Conservation (phyloP, 1,284 basidiomycete species). For the Afroboletus lepidellus region DNA sequence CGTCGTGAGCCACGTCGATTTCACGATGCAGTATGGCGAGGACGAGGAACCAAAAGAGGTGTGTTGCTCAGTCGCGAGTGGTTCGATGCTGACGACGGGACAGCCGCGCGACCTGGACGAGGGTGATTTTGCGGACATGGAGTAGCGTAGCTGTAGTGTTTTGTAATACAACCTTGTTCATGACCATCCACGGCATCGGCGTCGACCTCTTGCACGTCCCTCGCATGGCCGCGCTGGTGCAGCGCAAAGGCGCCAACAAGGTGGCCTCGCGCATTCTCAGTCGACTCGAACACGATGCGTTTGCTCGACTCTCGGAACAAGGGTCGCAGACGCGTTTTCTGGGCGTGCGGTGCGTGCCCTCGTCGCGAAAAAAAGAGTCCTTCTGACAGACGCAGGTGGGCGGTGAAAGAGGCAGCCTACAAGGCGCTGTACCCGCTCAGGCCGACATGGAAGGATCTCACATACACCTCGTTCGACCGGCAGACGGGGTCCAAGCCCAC, state of each 20-base stretch:
- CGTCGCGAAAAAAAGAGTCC: too few relatives aligned
- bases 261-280: slow-evolving; percentile 69
- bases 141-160: slow-evolving; percentile 36
- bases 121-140: slow-evolving; percentile 77
- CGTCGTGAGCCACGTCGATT: slow-evolving; percentile 94
- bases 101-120: slow-evolving; percentile 87
- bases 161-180: slow-evolving; percentile 22
- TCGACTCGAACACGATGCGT: slow-evolving; percentile 47
- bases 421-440: slow-evolving; percentile 76
- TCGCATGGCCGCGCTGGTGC: slow-evolving; percentile 57
- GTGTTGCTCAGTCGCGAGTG: slow-evolving; percentile 19
- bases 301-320: slow-evolving; percentile 34
- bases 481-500: slow-evolving; percentile 46
- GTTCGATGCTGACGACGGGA: slow-evolving; percentile 5
- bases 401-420: slow-evolving; percentile 87
- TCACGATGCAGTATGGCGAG: slow-evolving; percentile 95
- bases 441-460: slow-evolving; percentile 80
- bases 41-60: slow-evolving; percentile 92
- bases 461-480: slow-evolving; percentile 42
- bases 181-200: slow-evolving; percentile 73
- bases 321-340: slow-evolving; percentile 45
- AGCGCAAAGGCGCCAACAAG: slow-evolving; percentile 46
- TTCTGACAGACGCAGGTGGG: slow-evolving; percentile 75
- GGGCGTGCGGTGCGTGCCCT: slow-evolving; percentile 56
- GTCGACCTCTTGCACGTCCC: slow-evolving; percentile 74